Conservation (phyloP, 441 rosid genomes). For the Erodium trifolium region DNA sequence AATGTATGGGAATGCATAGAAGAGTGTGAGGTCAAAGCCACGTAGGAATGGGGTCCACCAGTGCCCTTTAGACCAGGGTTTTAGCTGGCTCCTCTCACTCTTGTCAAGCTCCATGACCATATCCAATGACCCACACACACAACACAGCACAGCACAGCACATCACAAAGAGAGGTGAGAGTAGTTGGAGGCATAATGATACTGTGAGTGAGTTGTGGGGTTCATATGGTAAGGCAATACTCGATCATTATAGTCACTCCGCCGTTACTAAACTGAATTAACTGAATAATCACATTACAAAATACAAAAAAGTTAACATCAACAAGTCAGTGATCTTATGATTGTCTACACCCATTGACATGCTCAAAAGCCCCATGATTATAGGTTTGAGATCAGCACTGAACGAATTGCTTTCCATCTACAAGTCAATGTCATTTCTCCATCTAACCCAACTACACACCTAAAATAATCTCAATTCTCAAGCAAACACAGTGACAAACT, state of each 20-base stretch:
- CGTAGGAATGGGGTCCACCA: constrained; percentile 19
- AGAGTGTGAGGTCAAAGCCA: constrained; percentile 23
- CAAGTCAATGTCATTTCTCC: background rate
- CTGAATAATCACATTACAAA: too few species aligned
- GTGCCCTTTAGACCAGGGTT: background rate
- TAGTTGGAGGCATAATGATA: constrained; percentile 2
- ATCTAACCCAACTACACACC: background rate
- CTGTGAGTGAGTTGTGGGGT: background rate
- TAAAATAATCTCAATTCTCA: background rate
- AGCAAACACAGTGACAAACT: background rate
- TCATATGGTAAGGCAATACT: background rate
- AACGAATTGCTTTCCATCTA: background rate
- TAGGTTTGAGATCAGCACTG: background rate
- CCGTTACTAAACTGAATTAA: too few species aligned
- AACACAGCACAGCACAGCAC: background rate
- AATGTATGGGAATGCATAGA: background rate
- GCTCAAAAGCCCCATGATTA: background rate
- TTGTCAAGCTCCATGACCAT: too few species aligned
- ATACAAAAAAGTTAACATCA: too few species aligned
- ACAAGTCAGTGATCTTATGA: too few species aligned
- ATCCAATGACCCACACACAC: background rate
- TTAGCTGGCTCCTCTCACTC: background rate
- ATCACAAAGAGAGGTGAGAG: constrained; percentile 5
- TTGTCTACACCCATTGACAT: background rate
- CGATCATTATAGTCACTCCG: too few species aligned